phyloP scores from a whole-genome alignment of 768 basidiomycete genomes.

The Hemileccinum rubropunctum region DNA sequence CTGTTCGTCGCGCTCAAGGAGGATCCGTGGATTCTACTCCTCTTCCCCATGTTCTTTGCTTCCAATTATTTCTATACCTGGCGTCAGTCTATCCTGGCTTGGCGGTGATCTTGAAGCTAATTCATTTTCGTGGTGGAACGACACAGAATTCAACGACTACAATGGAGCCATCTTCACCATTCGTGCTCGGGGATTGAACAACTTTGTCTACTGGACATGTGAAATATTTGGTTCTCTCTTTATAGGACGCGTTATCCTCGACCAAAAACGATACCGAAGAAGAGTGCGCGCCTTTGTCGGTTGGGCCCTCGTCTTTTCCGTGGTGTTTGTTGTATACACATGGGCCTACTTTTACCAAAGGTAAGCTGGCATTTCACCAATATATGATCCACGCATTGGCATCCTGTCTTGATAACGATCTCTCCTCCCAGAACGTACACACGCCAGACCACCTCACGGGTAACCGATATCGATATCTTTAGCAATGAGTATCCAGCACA shows the following conservation, averaged over 20 bases:
- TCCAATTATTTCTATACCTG: slow-evolving; percentile 86
- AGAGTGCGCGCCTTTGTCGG: slow-evolving; percentile 69
- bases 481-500: slow-evolving; percentile 53
- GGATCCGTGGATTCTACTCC: slow-evolving; percentile 69
- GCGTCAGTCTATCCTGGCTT: slow-evolving; percentile 47
- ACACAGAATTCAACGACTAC: slow-evolving; percentile 75
- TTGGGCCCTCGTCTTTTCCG: slow-evolving; percentile 59
- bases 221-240: slow-evolving; percentile 75
- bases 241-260: slow-evolving; percentile 66
- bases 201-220: slow-evolving; percentile 73
- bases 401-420: no score
- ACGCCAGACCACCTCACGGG: slow-evolving; percentile 42
- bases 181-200: slow-evolving; percentile 76
- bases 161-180: slow-evolving; percentile 79
- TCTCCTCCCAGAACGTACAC: slow-evolving; percentile 45
- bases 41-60: slow-evolving; percentile 84
- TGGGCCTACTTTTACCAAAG: slow-evolving; percentile 81
- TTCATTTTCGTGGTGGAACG: not conserved
- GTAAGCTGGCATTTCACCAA: slow-evolving; percentile 34
- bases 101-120: not conserved
- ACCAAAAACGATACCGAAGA: slow-evolving; percentile 52
- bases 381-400: no score
- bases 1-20: slow-evolving; percentile 63
- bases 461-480: slow-evolving; percentile 54
- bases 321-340: slow-evolving; percentile 68